Base-by-base conservation (phyloP, 306 rosid genomes). In the Prunus salicina region DNA sequence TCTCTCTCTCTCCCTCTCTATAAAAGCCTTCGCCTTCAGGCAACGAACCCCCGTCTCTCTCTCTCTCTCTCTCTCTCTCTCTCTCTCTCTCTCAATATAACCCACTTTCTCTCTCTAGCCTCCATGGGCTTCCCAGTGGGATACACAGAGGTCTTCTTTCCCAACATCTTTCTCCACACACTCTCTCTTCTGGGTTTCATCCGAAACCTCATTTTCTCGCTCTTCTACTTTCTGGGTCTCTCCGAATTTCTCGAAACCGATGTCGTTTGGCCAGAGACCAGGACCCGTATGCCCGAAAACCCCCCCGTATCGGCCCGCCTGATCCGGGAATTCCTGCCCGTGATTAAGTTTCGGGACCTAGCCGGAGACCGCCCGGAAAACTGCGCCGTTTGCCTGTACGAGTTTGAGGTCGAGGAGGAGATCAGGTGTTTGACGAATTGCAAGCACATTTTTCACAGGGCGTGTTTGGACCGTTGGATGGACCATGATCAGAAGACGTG, bases 401-500 rank as follows among this genome's bases (percentile, higher is more conserved):
- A 93, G 20, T 91, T 93, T 56, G 81, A 85, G 20, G 84, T 18
- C 2, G 90, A 78, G 72, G 97, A 88, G 9, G 98, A 91, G 78
- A 86, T 93, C 87, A 84, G 98, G 84, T 79, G 93, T 32, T 82
- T 91, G 83, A 78, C 87, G 69, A 93, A 93, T 75, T 93, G 98
- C 62, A 87, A 67, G 77, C 98, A 93, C 93, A 87, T 93, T 60
- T 93, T 93, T 80, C 98, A 93, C 79, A 65, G 89, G 71, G 76
- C 83, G 8, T 93, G 98, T 76, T 71, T 93, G 71, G 98, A 93
- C 89, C 91, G 98, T 78, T 93, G 98, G 98, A 87, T 93, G 85
- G 96, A 93, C 70, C 98, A 87, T 19, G 97, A 93, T 71, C 98
- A 91, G 86, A 90, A 84, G 20, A 91, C 97, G 4, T 93, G 98